Base-by-base conservation (phyloP, 768 basidiomycete species). In the Boletus patriciae region DNA sequence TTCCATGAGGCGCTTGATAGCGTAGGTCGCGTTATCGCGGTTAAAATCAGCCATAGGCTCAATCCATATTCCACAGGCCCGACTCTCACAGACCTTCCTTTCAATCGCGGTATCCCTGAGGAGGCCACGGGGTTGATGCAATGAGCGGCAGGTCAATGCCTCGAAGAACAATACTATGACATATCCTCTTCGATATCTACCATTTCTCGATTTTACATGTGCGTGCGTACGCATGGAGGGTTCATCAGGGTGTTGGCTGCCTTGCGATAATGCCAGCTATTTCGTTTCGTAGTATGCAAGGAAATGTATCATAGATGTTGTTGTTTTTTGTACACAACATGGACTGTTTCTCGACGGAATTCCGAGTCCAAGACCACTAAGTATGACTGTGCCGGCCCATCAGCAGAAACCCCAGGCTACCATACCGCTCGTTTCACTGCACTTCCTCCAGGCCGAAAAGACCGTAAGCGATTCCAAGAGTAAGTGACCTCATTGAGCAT, bases 81-180 rank as follows among this genome's bases (percentile, higher is more conserved):
- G 74, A 54, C 72, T 84, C 12, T 77, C 83, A 1, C 70, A 80
- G 48, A 78, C 83, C 7, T 85, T 85, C 76, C 69, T 83, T 29
- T 77, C 78, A 19, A 77, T 84, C 46, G 83, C 84, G 0, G 81
- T 82, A 54, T 83, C 83, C 0, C 63, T 84, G 69, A 76, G 74
- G 63, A 83, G 77, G 56, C 76, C 82, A 11, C 70, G 7, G 73
- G 77, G 16, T 63, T 84, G 53, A 64, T 83, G 58, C 64, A 70
- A 50, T 64, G 65, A 64, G 13, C 31, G 21, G 31, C 9, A 6
- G 15, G 16, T n/a, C 13, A 12, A 36, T 1, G 19, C n/a, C 13
- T 31, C 31, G n/a, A 12, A 40, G 40, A 19, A 29, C 15, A 10
- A 10, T 15, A 34, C 8, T 25, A 23, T 43, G 34, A 3, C 11